phyloP scores from a whole-genome alignment of 2,329 filamentous ascomycete genomes.

The Pseudocercospora cruenta region DNA sequence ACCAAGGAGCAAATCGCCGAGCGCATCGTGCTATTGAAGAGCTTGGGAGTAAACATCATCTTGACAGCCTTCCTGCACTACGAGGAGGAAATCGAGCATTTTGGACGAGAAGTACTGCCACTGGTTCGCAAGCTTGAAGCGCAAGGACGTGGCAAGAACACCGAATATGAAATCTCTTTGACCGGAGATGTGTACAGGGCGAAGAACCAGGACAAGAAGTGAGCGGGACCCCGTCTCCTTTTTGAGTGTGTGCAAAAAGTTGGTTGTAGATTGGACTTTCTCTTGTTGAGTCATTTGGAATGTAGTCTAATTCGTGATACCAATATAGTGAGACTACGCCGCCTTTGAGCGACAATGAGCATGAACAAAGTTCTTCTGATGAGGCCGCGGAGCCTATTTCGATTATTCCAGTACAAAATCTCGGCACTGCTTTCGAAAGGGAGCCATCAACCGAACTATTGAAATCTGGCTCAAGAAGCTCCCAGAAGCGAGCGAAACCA shows the following conservation, averaged over 20 bases:
- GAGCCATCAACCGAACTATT: no score
- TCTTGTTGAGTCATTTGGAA: background rate
- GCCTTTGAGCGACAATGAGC: background rate
- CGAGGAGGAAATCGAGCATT: slow-evolving; percentile 56
- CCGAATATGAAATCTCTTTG: slow-evolving; percentile 50
- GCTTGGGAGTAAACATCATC: slow-evolving; percentile 49
- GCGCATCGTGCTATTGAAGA: slow-evolving; percentile 54
- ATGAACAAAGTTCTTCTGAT: background rate
- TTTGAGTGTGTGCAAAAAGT: slow-evolving; percentile 3
- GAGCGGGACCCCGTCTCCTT: slow-evolving; percentile 17
- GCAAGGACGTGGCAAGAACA: slow-evolving; percentile 53
- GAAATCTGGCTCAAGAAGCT: no score
- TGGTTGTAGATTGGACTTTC: background rate
- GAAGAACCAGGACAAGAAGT: slow-evolving; percentile 28
- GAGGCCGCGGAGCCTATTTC: background rate
- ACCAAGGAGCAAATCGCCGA: slow-evolving; percentile 58
- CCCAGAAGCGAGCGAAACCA: background rate
- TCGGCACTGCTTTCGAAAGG: no score
- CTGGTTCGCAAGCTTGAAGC: slow-evolving; percentile 54
- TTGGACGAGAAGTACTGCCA: slow-evolving; percentile 53
- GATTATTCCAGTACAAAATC: background rate
- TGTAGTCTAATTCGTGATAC: slow-evolving; percentile 19
- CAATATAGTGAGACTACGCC: slow-evolving; percentile 8
- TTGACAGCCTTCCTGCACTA: slow-evolving; percentile 57
- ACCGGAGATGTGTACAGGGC: slow-evolving; percentile 54